Evolutionary conservation across 2,329 filamentous ascomycete species (phyloP), one percentile per base, ranked within the genome.

Genomic region (Ophiosphaerella herpotricha): DNA sequence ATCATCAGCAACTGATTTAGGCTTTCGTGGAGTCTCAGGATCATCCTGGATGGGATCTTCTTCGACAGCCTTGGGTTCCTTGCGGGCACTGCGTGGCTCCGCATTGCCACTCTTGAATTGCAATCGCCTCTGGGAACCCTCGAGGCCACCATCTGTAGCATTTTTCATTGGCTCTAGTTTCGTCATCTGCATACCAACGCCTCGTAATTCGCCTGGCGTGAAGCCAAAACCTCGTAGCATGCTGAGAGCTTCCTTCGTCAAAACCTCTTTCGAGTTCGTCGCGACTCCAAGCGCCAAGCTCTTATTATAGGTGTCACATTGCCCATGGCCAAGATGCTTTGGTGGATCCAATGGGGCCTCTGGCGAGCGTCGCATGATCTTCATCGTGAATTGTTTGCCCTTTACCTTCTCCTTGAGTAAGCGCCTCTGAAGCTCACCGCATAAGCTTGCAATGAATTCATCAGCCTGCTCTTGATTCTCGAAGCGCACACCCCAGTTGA

Each of bases 401-500:
- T 89, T 95, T 44, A 97, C 91, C 26, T 86, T 82, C 68, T 97
- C 91, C 57, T 91, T 89, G 18, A 91, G 67, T 14, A 99, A 76
- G 1, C 94, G 83, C 48, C 86, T 87, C 61, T 92, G 86, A 6
- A 99, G 77, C 72, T 99, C 94, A 48, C 87, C 87, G 66, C 90
- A 94, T 0, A 99, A 77, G 58, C 90, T 94, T 54, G 85, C 78
- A 26, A 97, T 82, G 70, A 99, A 99, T 57, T 95, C 90, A 51
- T 97, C 93, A 0, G 91, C 92, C 73, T 99, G 93, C n/a, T 84
- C 82, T 66, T 97, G 91, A 52, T 83, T 95, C 60, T 94, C 85
- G 68, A 99, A 99, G 5, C 94, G 86, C 48, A 99, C 96, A 2
- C 95, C 94, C 94, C 94, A 99, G 64, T 94, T 99, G 55, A 99